Base-by-base conservation (phyloP, 345 rosid genomes). In the Barbarea vulgaris region DNA sequence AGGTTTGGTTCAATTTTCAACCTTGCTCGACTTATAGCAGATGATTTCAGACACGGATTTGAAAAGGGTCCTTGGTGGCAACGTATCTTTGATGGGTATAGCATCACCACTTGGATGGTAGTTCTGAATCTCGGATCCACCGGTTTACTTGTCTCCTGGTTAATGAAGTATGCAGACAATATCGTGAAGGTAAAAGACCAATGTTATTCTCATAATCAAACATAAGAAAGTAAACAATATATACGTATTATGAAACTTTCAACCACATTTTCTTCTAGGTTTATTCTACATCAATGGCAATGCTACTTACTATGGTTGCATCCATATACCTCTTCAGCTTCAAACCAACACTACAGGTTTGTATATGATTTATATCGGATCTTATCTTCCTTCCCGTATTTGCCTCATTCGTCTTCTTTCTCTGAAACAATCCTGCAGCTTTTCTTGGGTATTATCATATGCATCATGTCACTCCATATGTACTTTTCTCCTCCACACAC, bases 61-160 rank as follows among this genome's bases (percentile, higher is more conserved):
- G 96, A 90, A 85, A 92, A 87, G 24, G 99, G 97, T 66, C 84
- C 84, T n/a, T 86, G 91, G 94, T 89, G 97, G 99, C 96, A 89
- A 76, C 90, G 89, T 55, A 85, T 92, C 69, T 85, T 87, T 50
- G 82, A 85, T 79, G 98, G 97, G 47, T 93, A 90, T 74, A 88
- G 82, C 76, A 67, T 86, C 30, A 90, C 86, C 34, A 93, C 97
- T 64, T 90, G 91, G 97, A 51, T 85, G 82, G 98, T 93, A 56
- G 91, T 90, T 78, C 78, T 95, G 65, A 95, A 90, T 82, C 88
- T 89, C 5, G 93, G 93, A 41, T 91, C 88, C 66, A 84, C 98
- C 36, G 92, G 98, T 59, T 79, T 93, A 77, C 75, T 91, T 22
- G 98, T 93, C 77, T 93, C 96, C 1, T 89, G 96, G 93, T 71